phyloP scores from a whole-genome alignment of 768 basidiomycete species.

The Lactarius pseudohatsudake region DNA sequence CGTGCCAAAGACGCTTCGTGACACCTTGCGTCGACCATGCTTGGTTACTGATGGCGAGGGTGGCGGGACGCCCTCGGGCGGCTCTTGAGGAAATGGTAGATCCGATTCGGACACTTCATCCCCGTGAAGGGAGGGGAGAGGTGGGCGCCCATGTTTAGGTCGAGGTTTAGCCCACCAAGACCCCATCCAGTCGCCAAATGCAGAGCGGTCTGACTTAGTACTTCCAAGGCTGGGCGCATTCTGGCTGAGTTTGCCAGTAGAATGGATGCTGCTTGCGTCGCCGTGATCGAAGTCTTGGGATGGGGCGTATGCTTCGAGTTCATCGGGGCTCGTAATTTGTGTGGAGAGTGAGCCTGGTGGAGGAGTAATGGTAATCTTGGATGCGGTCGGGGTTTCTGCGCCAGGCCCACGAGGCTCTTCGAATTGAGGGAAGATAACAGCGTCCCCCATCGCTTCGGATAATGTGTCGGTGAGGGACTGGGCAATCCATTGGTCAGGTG shows the following conservation, averaged over 20 bases:
- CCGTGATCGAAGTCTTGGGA: slow-evolving; percentile 7
- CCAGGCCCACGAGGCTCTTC: slow-evolving; percentile 31
- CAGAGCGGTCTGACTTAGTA: slow-evolving; percentile 38
- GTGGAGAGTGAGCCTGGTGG: slow-evolving; percentile 2
- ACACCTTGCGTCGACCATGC: slow-evolving; percentile 42
- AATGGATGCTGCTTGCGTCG: slow-evolving; percentile 25
- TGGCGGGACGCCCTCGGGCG: slow-evolving; percentile 22
- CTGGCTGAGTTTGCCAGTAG: slow-evolving; percentile 23
- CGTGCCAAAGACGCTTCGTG: slow-evolving; percentile 69
- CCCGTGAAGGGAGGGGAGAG: slow-evolving; percentile 16
- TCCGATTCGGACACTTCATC: slow-evolving; percentile 20
- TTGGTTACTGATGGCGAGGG: slow-evolving; percentile 23
- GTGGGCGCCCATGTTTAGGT: slow-evolving; percentile 33
- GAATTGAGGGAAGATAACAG: slow-evolving; percentile 40
- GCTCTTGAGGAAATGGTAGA: slow-evolving; percentile 22
- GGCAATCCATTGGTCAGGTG: not conserved
- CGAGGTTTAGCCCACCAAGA: slow-evolving; percentile 66
- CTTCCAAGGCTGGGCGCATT: slow-evolving; percentile 19
- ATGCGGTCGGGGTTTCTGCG: slow-evolving; percentile 22
- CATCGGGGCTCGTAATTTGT: not conserved
- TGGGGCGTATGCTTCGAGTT: not conserved
- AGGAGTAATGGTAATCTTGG: slow-evolving; percentile 23
- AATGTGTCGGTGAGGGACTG: slow-evolving; percentile 50
- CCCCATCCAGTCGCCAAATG: slow-evolving; percentile 74
- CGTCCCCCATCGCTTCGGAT: slow-evolving; percentile 51